A percentile compares a stretch with the other conserved stretches of the same genome.
Conservation (phyloP, 768 basidiomycete genomes). For the Lentinula lateritia region DNA sequence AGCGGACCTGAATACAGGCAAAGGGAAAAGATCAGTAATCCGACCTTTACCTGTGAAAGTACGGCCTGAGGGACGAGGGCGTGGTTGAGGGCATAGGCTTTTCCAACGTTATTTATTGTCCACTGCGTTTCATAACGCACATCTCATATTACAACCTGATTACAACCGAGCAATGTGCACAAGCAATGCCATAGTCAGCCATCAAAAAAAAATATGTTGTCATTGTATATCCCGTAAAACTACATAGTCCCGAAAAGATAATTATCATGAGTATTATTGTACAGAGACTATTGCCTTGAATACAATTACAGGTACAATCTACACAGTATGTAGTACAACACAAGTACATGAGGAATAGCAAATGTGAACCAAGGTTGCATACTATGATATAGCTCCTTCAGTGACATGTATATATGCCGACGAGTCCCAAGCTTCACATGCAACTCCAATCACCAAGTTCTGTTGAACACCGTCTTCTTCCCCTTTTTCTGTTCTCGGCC, state of each 20-base stretch:
- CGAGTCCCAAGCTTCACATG: background rate
- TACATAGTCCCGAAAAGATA: too few species aligned
- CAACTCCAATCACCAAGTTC: background rate
- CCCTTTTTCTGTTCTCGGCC: background rate
- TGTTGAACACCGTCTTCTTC: background rate
- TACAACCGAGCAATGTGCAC: too few species aligned
- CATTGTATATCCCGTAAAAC: too few species aligned
- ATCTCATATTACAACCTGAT: too few species aligned
- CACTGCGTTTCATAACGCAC: too few species aligned
- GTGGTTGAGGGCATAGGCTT: background rate
- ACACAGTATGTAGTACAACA: background rate
- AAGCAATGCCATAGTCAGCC: too few species aligned
- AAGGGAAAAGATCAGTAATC: background rate
- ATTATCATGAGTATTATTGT: background rate
- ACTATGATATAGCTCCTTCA: background rate
- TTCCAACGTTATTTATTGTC: too few species aligned
- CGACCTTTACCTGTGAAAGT: background rate
- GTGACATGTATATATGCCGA: background rate
- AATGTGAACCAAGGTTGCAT: too few species aligned
- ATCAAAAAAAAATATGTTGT: too few species aligned
- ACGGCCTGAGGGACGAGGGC: background rate
- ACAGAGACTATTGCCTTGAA: background rate
- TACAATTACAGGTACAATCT: background rate
- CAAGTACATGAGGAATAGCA: too few species aligned
- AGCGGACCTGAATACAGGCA: background rate